These are phyloP conservation scores for Phaeosphaeria sp. DNA, from an alignment of 2,329 filamentous ascomycete species.

Conservation along the genomic window DNA sequence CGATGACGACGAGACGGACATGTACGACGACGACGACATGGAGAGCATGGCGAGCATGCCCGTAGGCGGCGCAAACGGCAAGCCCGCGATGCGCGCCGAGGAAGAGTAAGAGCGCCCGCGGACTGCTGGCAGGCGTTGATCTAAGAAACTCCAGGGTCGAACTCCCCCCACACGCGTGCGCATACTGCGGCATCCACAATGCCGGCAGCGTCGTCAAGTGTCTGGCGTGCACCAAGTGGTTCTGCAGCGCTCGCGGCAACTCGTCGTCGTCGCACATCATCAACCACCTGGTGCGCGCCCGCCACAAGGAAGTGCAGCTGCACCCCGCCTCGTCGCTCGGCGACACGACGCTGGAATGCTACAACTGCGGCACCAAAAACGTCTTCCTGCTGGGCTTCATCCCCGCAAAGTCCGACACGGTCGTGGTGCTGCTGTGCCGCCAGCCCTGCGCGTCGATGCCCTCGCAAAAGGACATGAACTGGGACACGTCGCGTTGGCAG, in stretches of 20 bases:
- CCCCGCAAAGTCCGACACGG: slow-evolving; percentile 96
- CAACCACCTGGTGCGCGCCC: slow-evolving; percentile 94
- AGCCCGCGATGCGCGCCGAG: slow-evolving; percentile 62
- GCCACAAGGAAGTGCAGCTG: slow-evolving; percentile 98
- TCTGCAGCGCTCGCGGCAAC: slow-evolving; percentile 96
- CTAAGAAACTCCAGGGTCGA: slow-evolving; percentile 55
- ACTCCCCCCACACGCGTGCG: slow-evolving; percentile 88
- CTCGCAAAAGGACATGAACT: slow-evolving; percentile 99
- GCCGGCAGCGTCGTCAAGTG: slow-evolving; percentile 96
- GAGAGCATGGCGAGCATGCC: slow-evolving; percentile 81
- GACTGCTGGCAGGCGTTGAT: background rate
- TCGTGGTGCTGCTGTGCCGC: slow-evolving; percentile 94
- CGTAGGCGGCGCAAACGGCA: slow-evolving; percentile 75
- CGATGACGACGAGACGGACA: slow-evolving; percentile 91
- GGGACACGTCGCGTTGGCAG: slow-evolving; percentile 98
- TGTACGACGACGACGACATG: slow-evolving; percentile 76
- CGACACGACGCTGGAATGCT: slow-evolving; percentile 96
- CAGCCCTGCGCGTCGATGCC: slow-evolving; percentile 95
- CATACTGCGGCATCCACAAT: slow-evolving; percentile 97
- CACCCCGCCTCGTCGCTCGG: slow-evolving; percentile 92
- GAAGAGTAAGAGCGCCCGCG: slow-evolving; percentile 59
- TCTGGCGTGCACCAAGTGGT: slow-evolving; percentile 96
- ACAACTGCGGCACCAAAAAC: slow-evolving; percentile 99
- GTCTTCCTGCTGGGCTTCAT: slow-evolving; percentile 98
- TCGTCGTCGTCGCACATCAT: slow-evolving; percentile 97